Evolutionary conservation across 305 asterid genomes (phyloP).

Genomic region (Rubia peregrina): DNA sequence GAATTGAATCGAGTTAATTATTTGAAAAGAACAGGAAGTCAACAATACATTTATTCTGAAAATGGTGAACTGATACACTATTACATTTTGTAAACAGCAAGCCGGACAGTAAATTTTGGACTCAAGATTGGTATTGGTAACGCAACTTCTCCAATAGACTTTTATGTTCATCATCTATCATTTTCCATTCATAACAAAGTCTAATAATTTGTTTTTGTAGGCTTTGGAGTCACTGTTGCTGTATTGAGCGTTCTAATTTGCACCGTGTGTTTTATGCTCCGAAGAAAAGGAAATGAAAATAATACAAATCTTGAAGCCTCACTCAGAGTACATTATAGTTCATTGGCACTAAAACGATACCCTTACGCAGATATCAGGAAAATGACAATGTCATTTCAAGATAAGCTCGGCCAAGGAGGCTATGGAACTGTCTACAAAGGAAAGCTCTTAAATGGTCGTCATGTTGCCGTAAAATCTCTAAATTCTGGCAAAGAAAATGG

Average conservation of each 20-base stretch:
- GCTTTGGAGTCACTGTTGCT: neutral
- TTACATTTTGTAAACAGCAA: neutral
- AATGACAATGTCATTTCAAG: conserved; percentile 29
- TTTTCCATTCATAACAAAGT: neutral
- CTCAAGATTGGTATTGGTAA: neutral
- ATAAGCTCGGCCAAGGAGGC: conserved; percentile 59
- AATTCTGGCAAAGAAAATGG: conserved; percentile 5
- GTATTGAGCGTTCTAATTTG: neutral
- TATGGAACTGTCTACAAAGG: conserved; percentile 60
- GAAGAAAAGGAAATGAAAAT: neutral
- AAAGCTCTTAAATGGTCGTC: conserved; percentile 48
- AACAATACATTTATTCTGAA: neutral
- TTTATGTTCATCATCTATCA: neutral
- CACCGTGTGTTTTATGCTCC: neutral
- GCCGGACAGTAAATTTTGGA: neutral
- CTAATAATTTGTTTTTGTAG: neutral
- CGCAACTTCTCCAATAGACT: neutral
- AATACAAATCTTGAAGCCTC: neutral
- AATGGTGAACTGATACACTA: neutral
- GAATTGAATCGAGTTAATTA: too few relatives aligned
- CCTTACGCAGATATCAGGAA: conserved; percentile 14
- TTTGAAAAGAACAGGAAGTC: neutral
- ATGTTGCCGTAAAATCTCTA: conserved; percentile 45
- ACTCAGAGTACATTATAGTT: neutral
- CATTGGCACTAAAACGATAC: neutral